Percentiles rank a stretch among this genome's conserved stretches.
phyloP scores from a whole-genome alignment of 495 filamentous ascomycete species.

The Aspergillus diversus region DNA sequence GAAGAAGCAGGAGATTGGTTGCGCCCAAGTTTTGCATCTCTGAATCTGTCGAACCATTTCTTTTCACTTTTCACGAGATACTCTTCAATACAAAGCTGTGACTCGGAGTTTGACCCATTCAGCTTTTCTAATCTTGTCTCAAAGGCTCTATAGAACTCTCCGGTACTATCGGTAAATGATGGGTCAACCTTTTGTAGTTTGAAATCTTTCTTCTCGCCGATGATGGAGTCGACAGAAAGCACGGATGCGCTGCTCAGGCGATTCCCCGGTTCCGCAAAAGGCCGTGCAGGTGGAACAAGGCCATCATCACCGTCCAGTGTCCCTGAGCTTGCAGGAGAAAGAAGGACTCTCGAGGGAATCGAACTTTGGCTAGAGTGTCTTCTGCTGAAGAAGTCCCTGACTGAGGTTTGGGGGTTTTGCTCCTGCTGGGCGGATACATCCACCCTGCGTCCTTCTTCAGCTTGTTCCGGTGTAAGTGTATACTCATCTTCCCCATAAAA shows the following conservation, averaged over 20 bases:
- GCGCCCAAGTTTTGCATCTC: constrained; percentile 58
- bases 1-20: constrained; percentile 52
- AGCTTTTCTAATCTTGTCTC: constrained; percentile 62
- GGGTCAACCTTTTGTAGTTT: constrained; percentile 71
- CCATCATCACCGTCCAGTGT: constrained; percentile 48
- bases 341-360: constrained; percentile 25
- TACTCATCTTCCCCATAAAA: constrained; percentile 51
- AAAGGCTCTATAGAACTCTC: constrained; percentile 63
- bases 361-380: constrained; percentile 39
- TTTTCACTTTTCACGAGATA: constrained; percentile 71
- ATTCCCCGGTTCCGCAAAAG: constrained; percentile 40
- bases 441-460: constrained; percentile 35
- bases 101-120: constrained; percentile 59
- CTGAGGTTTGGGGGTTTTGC: constrained; percentile 10
- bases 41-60: constrained; percentile 68
- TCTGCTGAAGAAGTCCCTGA: constrained; percentile 23
- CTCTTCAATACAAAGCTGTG: constrained; percentile 67
- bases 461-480: constrained; percentile 40
- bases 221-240: constrained; percentile 56
- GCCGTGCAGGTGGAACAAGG: constrained; percentile 34
- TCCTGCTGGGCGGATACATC: constrained; percentile 27
- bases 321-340: constrained; percentile 35
- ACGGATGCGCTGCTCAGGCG: constrained; percentile 52
- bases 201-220: constrained; percentile 65
- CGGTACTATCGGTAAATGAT: constrained; percentile 70